Conservation (phyloP, 208 protist species). For the Trypanosoma lewisi region DNA sequence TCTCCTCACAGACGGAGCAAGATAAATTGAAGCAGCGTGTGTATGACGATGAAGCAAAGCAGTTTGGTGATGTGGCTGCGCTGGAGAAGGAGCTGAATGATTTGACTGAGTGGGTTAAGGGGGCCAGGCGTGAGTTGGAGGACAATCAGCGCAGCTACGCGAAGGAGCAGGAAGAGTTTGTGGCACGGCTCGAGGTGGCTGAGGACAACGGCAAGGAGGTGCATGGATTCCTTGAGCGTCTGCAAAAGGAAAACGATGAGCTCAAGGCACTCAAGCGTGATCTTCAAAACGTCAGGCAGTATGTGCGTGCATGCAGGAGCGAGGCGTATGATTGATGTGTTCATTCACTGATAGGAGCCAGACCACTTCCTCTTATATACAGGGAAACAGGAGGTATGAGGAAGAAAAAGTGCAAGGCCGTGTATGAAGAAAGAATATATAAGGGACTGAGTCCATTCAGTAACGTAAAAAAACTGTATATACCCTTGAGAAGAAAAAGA, state of each 20-base stretch:
- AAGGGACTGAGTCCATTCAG: too few species aligned
- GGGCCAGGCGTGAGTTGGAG: slow-evolving; percentile 62
- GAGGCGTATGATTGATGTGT: slow-evolving; percentile 34
- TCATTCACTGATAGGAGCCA: too few species aligned
- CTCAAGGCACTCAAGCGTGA: slow-evolving; percentile 71
- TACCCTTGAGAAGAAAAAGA: too few species aligned
- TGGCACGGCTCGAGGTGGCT: slow-evolving; percentile 46
- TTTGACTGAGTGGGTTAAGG: slow-evolving; percentile 65
- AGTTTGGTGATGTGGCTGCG: slow-evolving; percentile 38
- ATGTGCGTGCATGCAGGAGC: slow-evolving; percentile 66
- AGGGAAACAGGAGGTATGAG: too few species aligned
- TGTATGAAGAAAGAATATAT: too few species aligned
- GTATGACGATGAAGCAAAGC: slow-evolving; percentile 43
- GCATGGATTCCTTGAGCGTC: slow-evolving; percentile 50
- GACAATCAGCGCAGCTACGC: slow-evolving; percentile 41
- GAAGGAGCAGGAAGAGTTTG: slow-evolving; percentile 35
- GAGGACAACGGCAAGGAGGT: slow-evolving; percentile 57
- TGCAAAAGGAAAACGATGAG: slow-evolving; percentile 63
- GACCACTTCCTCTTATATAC: too few species aligned
- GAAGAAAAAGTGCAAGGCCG: too few species aligned
- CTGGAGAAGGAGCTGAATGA: slow-evolving; percentile 57
- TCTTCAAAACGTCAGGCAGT: slow-evolving; percentile 74
- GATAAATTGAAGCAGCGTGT: slow-evolving; percentile 46
- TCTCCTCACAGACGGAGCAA: slow-evolving; percentile 38
- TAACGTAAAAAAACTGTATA: too few species aligned